Evolutionary conservation across 305 asterid genomes (phyloP).

Genomic region (Fraxinus greggii): DNA sequence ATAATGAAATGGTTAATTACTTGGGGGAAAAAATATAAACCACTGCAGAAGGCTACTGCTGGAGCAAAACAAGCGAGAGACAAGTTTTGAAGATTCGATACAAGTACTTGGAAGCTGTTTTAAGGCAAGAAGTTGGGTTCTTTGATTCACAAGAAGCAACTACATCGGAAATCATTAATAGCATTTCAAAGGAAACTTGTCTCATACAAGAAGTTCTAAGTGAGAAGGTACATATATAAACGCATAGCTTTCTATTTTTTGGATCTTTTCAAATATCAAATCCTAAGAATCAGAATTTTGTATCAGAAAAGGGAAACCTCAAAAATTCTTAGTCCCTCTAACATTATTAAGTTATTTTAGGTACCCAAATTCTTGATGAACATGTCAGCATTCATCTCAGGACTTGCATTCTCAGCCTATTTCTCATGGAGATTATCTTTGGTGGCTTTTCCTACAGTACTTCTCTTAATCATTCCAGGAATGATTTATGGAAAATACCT

Average conservation of each 20-base stretch:
- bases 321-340: not conserved
- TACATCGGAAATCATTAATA: constrained; percentile 72
- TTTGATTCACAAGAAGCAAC: constrained; percentile 93
- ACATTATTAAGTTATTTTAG: constrained; percentile 30
- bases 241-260: not conserved
- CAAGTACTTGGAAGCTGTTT: constrained; percentile 78
- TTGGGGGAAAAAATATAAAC: not conserved
- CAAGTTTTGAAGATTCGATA: constrained; percentile 71
- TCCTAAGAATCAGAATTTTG: not conserved
- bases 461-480: constrained; percentile 71
- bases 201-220: constrained; percentile 88
- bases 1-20: not conserved
- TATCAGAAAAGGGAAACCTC: not conserved
- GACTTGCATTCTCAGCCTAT: constrained; percentile 63
- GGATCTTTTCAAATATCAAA: not conserved
- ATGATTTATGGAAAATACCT: constrained; percentile 74
- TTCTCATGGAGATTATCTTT: constrained; percentile 75
- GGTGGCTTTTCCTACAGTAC: constrained; percentile 73
- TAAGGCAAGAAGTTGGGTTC: constrained; percentile 90
- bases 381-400: constrained; percentile 70
- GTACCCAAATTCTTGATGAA: constrained; percentile 83
- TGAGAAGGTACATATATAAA: constrained; percentile 56
- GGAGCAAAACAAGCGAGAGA: constrained; percentile 88
- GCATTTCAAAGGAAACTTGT: constrained; percentile 81
- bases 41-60: constrained; percentile 82